Evolutionary conservation across 352 stramenopile species (phyloP).

Genomic region (Globisporangium acanthophoron): DNA sequence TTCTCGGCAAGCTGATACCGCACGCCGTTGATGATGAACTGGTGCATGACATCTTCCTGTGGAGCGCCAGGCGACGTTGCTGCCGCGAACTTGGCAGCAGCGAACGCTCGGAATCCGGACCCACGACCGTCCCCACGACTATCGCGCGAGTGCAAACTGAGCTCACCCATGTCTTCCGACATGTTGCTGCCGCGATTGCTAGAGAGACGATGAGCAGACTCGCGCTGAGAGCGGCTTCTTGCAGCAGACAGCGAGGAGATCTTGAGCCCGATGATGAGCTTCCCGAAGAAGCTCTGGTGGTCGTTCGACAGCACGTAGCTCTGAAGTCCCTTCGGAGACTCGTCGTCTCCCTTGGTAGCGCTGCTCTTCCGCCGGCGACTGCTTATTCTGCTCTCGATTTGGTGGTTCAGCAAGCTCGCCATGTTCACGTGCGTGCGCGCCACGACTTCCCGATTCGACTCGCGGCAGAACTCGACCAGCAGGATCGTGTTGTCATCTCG

Average conservation of each 20-base stretch:
- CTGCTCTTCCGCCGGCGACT: slow-evolving; percentile 12
- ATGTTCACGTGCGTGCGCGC: slow-evolving; percentile 78
- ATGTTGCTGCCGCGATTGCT: slow-evolving; percentile 25
- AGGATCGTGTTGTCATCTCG: slow-evolving; percentile 83
- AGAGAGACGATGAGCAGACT: slow-evolving; percentile 28
- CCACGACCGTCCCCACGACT: slow-evolving; percentile 5
- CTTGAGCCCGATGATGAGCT: slow-evolving; percentile 54
- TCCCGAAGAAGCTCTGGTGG: slow-evolving; percentile 82
- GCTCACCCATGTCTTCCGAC: slow-evolving; percentile 19
- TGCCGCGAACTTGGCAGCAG: slow-evolving; percentile 17
- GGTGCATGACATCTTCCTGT: slow-evolving; percentile 76
- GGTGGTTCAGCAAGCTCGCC: slow-evolving; percentile 67
- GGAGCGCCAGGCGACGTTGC: slow-evolving; percentile 6
- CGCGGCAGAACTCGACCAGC: slow-evolving; percentile 75
- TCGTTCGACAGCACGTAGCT: slow-evolving; percentile 81
- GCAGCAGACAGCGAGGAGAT: slow-evolving; percentile 62
- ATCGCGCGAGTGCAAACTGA: slow-evolving; percentile 6
- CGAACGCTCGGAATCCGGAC: slow-evolving; percentile 40
- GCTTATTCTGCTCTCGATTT: slow-evolving; percentile 12
- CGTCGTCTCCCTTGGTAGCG: slow-evolving; percentile 11
- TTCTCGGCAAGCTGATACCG: slow-evolving; percentile 84
- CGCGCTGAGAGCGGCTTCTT: slow-evolving; percentile 26
- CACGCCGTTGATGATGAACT: slow-evolving; percentile 86
- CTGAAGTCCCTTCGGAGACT: slow-evolving; percentile 26
- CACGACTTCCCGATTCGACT: slow-evolving; percentile 72